Evolutionary conservation across 73 alveolate genomes (phyloP).

Genomic region (Paramecium pentaurelia): DNA sequence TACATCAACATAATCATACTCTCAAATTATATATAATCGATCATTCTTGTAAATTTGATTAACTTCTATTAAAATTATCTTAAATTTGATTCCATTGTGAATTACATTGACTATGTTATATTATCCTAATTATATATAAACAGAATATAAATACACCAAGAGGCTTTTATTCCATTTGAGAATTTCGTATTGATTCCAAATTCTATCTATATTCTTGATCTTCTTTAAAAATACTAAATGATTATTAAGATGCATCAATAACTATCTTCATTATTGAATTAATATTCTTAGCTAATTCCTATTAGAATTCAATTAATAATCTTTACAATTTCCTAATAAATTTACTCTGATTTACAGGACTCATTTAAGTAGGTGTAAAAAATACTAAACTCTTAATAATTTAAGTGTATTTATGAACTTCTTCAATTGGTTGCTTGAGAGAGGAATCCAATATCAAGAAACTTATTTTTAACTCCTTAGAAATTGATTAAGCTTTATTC

Average conservation of each 20-base stretch:
- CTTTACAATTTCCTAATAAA: not conserved
- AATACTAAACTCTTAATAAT: not conserved
- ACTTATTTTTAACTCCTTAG: not conserved
- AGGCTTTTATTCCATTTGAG: not conserved
- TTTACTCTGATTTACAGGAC: not conserved
- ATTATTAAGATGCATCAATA: not conserved
- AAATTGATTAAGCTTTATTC: not conserved
- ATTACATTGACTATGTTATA: not conserved
- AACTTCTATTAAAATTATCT: not conserved
- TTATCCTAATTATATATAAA: not conserved
- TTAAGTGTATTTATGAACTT: not conserved
- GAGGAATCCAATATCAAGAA: not conserved
- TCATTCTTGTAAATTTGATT: not conserved
- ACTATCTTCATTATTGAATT: not conserved
- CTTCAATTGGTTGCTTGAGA: not conserved
- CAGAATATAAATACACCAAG: not conserved
- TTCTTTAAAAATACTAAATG: not conserved
- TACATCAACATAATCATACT: not conserved
- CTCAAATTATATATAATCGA: not conserved
- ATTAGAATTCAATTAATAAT: not conserved
- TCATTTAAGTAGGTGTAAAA: not conserved
- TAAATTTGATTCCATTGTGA: not conserved
- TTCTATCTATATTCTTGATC: not conserved
- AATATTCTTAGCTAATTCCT: not conserved
- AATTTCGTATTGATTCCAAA: not conserved